Base-by-base conservation (phyloP, 495 filamentous ascomycete species). In the Mycothermus thermophilus region DNA sequence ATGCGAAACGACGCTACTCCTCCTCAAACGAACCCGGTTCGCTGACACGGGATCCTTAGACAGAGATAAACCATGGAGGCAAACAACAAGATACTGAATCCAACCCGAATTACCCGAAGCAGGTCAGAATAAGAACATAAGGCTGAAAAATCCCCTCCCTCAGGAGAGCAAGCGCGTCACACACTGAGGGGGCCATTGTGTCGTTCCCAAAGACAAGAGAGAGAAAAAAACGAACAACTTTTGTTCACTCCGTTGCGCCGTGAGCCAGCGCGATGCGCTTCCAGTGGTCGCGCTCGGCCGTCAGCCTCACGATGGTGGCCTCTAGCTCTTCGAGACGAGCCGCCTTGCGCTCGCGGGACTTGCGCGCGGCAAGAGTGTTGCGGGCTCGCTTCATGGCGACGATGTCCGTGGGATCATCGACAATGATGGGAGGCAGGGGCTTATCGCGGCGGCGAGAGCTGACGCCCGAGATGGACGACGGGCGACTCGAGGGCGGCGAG, bases 361-460 rank as follows among this genome's bases (percentile, higher is more conserved):
- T 95, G 27, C 90, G 83, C 42, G 90, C 90, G 29, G 90, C 90
- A 58, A 88, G 67, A 10, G 90, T 97, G 58, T 97, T 97, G 38
- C 87, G 78, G 22, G 87, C 88, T 43, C 90, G 84, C 71, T 95
- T 96, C 66, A 83, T 71, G 8, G 83, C 83, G 10, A 82, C 55
- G 1, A 60, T 59, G 47, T 87, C 81, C 21, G 51, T 56, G 0
- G 79, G 78, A 50, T 95, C 87, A 21, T 79, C 73, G 12, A 82
- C 67, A 17, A 67, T 60, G 53, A 96, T 83, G 6, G 82, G 79
- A 34, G 81, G 79, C 16, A 94, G 68, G 26, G 82, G 77, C 64
- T 84, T 85, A 48, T 83, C 72, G 30, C 77, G 71, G 38, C 77
- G 72, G 34, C 80, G 75, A 40, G 78, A 51, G 45, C 60, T 69